phyloP scores from a whole-genome alignment of 805 yeast genomes.

The Tetrapisispora pingtungensis region DNA sequence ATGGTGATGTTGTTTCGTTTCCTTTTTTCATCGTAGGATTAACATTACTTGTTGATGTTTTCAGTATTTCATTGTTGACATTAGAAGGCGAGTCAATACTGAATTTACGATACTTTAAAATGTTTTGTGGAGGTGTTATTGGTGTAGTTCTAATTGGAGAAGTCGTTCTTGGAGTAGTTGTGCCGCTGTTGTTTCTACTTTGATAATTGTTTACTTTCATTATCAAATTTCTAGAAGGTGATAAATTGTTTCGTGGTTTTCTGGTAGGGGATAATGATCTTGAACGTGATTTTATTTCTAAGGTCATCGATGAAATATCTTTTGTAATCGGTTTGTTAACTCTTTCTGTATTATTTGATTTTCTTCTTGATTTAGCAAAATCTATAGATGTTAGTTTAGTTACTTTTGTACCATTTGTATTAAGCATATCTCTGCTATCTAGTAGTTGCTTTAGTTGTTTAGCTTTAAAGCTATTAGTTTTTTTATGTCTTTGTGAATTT shows the following conservation, averaged over 20 bases:
- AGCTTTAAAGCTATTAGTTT: conserved; percentile 30
- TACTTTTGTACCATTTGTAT: neutral
- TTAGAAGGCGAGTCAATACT: conserved; percentile 14
- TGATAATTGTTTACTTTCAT: conserved; percentile 10
- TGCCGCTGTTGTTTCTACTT: neutral
- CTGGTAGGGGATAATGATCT: conserved; percentile 4
- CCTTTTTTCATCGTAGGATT: neutral
- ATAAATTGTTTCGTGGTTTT: neutral
- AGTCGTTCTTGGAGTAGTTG: conserved; percentile 3
- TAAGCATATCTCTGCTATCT: conserved; percentile 22
- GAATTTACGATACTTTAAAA: conserved; percentile 16
- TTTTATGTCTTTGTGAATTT: conserved; percentile 19
- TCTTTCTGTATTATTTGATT: neutral
- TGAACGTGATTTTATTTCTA: neutral
- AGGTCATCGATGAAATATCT: neutral
- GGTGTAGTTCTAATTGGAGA: conserved; percentile 4
- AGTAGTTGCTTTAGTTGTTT: conserved; percentile 26
- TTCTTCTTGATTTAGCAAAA: neutral
- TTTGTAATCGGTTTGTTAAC: neutral
- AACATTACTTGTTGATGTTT: neutral
- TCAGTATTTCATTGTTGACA: neutral
- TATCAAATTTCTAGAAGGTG: conserved; percentile 13
- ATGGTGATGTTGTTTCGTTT: neutral
- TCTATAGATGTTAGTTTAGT: neutral
- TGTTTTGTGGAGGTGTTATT: conserved; percentile 1